A percentile compares a stretch with the other conserved stretches of the same genome.
These are phyloP conservation scores for Rhizoclosmatium globosum DNA, from an alignment of 192 early-diverging fungal species.

Conservation along the genomic window DNA sequence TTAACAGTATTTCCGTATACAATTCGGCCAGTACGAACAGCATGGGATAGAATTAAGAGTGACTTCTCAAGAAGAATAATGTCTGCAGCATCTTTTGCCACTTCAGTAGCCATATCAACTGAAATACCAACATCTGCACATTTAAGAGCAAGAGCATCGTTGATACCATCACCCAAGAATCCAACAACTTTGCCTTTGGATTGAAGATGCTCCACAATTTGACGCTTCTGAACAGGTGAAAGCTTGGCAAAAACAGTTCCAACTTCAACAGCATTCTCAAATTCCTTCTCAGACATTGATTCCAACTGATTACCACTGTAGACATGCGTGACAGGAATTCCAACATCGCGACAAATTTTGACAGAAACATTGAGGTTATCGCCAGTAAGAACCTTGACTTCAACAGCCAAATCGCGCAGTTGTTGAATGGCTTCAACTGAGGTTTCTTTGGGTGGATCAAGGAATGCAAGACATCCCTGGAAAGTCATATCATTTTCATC, in stretches of 20 bases:
- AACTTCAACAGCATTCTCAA: conserved; percentile 41
- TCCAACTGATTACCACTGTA: conserved; percentile 50
- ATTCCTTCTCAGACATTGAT: conserved; percentile 42
- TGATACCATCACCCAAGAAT: conserved; percentile 65
- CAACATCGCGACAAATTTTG: conserved; percentile 57
- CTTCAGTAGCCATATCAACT: conserved; percentile 58
- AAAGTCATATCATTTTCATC: conserved; percentile 58
- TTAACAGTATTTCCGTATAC: conserved; percentile 66
- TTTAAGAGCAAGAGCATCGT: conserved; percentile 60
- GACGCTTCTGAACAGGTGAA: conserved; percentile 55
- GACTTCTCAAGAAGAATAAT: conserved; percentile 61
- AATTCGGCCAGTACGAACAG: conserved; percentile 50
- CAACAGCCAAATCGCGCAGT: conserved; percentile 45
- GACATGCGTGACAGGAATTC: conserved; percentile 46
- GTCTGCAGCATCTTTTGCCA: conserved; percentile 64
- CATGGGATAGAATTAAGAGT: no score
- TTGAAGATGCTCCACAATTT: conserved; percentile 53
- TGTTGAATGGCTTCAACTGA: conserved; percentile 51
- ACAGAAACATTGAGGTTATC: conserved; percentile 56
- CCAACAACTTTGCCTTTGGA: conserved; percentile 49
- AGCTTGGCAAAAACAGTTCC: conserved; percentile 65
- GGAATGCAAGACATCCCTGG: conserved; percentile 55
- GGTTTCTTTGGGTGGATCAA: conserved; percentile 60
- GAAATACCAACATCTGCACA: conserved; percentile 61
- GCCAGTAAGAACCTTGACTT: conserved; percentile 63